A percentile compares a stretch with the other conserved stretches of the same genome.
phyloP scores from a whole-genome alignment of 2,329 filamentous ascomycete species.

The Aspergillus texensis region DNA sequence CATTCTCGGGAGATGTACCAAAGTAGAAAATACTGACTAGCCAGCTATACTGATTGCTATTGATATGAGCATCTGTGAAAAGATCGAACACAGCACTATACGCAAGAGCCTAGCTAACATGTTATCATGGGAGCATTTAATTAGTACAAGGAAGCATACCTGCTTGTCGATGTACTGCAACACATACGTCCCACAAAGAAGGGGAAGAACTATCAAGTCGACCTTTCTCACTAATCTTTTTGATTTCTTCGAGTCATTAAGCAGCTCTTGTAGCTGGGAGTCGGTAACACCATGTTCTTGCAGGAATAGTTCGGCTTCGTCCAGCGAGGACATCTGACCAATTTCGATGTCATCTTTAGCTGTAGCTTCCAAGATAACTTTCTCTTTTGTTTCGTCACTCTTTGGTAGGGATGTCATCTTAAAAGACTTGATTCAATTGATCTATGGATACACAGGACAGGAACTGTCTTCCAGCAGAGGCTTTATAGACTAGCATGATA shows the following conservation, averaged over 20 bases:
- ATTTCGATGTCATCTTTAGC: conserved; percentile 21
- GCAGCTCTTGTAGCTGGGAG: conserved; percentile 47
- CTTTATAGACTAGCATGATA: not conserved
- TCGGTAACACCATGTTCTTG: conserved; percentile 51
- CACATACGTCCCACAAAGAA: conserved; percentile 44
- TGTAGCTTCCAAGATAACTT: not conserved
- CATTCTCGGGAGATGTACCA: conserved; percentile 23
- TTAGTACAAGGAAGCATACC: not conserved
- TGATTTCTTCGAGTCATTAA: conserved; percentile 44
- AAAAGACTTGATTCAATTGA: not conserved
- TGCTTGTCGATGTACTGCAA: conserved; percentile 61
- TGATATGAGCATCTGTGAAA: conserved; percentile 52
- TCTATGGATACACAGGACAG: not conserved
- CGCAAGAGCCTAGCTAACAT: conserved; percentile 50
- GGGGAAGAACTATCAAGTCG: conserved; percentile 54
- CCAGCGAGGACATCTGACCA: conserved; percentile 41
- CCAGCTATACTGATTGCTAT: conserved; percentile 51
- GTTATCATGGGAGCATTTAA: not conserved
- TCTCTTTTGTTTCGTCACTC: not conserved
- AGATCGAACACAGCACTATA: conserved; percentile 62
- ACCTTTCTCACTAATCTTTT: conserved; percentile 47
- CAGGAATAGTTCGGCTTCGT: conserved; percentile 54
- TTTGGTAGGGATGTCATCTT: not conserved
- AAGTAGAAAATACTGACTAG: conserved; percentile 61
- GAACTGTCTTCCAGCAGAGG: not conserved